Base-by-base conservation (phyloP, 306 rosid genomes). In the Senna tora region DNA sequence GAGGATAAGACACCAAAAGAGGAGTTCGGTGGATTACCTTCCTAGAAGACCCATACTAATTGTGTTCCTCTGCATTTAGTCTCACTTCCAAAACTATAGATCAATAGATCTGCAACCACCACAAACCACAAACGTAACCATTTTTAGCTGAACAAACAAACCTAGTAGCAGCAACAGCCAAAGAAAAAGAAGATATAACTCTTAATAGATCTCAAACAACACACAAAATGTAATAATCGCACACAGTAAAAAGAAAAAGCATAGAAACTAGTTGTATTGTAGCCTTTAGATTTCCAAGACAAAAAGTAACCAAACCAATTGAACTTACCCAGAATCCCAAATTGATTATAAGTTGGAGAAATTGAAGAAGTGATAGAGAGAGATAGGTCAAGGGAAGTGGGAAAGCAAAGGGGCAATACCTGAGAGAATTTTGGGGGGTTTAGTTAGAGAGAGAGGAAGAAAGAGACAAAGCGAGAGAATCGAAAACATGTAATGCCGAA, bases 31-130 rank as follows among this genome's bases (percentile, higher is more conserved):
- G n/a, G n/a, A n/a, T n/a, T n/a, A n/a, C n/a, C n/a, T n/a, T n/a
- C n/a, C n/a, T n/a, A n/a, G n/a, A n/a, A n/a, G n/a, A n/a, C 89
- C 99, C 85, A 80, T 80, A 66, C 92, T 79, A 82, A 80, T 75
- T 52, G 93, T 77, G 78, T 84, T 86, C 57, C 90, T 88, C 82
- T 84, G 92, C 96, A 89, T 88, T 79, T 71, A 56, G 67, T 60
- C 76, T 72, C 71, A 41, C 70, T 71, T 25, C 34, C 32, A 72
- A 46, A 68, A 32, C 56, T 79, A 82, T 32, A 74, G 42, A 64
- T 72, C 57, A 59, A 53, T 74, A 77, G 89, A 88, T 85, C 88
- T 84, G 83, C 78, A 82, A 66, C 73, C 69, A 76, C 49, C 69
- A 61, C 63, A 73, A 81, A 28, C 67, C 74, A 78, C 34, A 55